phyloP scores from a whole-genome alignment of 2,329 filamentous ascomycete species.

The Diaporthe sp. region DNA sequence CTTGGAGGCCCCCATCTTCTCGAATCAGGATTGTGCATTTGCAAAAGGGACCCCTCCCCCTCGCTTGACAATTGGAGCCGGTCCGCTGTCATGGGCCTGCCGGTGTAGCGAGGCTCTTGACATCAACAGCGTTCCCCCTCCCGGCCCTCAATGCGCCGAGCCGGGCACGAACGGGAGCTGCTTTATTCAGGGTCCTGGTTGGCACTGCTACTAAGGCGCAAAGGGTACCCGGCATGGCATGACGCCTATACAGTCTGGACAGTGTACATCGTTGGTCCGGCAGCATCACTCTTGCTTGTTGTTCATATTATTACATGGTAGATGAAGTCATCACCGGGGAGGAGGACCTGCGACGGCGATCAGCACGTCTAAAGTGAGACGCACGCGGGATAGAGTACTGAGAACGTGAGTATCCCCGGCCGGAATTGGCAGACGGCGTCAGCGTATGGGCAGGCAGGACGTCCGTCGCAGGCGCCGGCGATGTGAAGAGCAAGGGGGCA shows the following conservation, averaged over 20 bases:
- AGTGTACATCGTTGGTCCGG: background rate
- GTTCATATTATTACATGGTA: background rate
- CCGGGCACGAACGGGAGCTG: background rate
- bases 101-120: background rate
- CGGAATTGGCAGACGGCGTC: background rate
- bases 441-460: background rate
- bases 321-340: background rate
- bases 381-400: background rate
- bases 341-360: background rate
- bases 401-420: background rate
- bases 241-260: background rate
- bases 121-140: background rate
- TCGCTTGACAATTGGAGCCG: background rate
- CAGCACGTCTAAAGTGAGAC: background rate
- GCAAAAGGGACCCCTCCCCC: background rate
- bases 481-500: background rate
- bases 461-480: background rate
- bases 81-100: background rate
- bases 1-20: background rate
- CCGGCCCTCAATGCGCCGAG: slow-evolving; percentile 16
- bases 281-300: background rate
- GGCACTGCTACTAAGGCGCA: background rate
- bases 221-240: background rate
- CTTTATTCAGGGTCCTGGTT: slow-evolving; percentile 8
- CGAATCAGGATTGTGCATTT: slow-evolving; percentile 18